These are phyloP conservation scores for Lactifluus echinatus DNA, from an alignment of 768 basidiomycete species.

Conservation along the genomic window DNA sequence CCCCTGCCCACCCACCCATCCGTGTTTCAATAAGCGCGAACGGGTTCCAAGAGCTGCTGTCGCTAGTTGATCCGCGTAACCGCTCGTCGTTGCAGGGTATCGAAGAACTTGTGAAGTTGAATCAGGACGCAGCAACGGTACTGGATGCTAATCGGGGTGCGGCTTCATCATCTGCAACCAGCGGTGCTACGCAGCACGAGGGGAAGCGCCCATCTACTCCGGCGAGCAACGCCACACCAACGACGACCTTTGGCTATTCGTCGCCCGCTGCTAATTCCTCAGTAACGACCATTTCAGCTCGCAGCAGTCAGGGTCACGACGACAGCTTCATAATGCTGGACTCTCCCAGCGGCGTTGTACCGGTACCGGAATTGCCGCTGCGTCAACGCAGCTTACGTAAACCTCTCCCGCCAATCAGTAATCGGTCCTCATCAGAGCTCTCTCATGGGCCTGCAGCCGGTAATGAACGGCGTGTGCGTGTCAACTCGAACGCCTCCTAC, in stretches of 20 bases:
- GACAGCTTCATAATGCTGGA: background rate
- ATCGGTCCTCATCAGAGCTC: conserved; percentile 29
- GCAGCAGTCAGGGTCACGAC: conserved; percentile 13
- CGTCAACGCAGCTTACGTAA: conserved; percentile 2
- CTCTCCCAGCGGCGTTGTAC: background rate
- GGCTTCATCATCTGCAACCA: conserved; percentile 9
- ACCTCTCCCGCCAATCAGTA: background rate
- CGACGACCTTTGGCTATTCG: conserved; percentile 7
- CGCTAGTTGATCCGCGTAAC: conserved; percentile 39
- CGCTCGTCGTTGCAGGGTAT: conserved; percentile 32
- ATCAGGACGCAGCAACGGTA: background rate
- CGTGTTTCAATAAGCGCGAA: conserved; percentile 79
- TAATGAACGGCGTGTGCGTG: conserved; percentile 20
- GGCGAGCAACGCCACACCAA: conserved; percentile 22
- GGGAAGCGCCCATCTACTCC: conserved; percentile 21
- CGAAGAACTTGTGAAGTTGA: conserved; percentile 39
- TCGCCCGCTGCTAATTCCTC: conserved; percentile 21
- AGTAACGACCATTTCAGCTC: conserved; percentile 17
- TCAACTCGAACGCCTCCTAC: conserved; percentile 24
- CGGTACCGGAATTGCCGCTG: background rate
- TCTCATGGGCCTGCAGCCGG: conserved; percentile 20
- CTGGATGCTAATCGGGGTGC: conserved; percentile 10
- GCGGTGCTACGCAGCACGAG: background rate
- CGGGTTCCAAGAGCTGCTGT: conserved; percentile 73
- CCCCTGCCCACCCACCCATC: conserved; percentile 83